Percentiles rank a stretch among this genome's conserved stretches.
Conservation (phyloP, 169 alveolate species). For the Eimeria necatrix region DNA sequence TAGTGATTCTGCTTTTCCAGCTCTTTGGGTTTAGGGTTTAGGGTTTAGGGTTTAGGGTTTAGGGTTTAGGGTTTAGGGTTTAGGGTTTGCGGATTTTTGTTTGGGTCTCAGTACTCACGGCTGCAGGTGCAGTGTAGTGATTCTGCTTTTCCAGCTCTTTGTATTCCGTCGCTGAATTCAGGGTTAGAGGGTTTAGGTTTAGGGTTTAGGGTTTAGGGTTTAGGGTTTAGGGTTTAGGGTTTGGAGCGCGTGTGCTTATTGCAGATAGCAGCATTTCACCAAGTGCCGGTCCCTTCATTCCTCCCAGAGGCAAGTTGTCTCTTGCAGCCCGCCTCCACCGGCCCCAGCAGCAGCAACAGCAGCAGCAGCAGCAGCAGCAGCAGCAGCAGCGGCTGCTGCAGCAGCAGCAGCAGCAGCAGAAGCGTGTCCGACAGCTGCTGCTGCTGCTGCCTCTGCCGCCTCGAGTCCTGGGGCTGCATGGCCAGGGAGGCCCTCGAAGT, state of each 20-base stretch:
- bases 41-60: constrained; percentile 15
- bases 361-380: too few relatives aligned
- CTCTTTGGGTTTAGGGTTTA: neutral
- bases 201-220: constrained; percentile 34
- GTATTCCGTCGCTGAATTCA: too few relatives aligned
- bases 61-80: neutral
- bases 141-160: too few relatives aligned
- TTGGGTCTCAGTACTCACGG: neutral
- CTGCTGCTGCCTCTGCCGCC: constrained; percentile 30
- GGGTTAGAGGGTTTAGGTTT: neutral
- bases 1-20: neutral
- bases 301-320: neutral
- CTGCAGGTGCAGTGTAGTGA: too few relatives aligned
- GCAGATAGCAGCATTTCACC: constrained; percentile 3
- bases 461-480: neutral
- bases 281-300: neutral
- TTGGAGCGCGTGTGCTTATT: neutral
- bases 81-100: neutral
- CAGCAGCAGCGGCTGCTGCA: neutral
- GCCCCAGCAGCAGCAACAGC: too few relatives aligned
- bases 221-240: constrained; percentile 35
- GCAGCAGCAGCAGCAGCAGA: neutral
- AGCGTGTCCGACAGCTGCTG: too few relatives aligned
- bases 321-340: neutral
- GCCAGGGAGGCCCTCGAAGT: constrained; percentile 13